These are phyloP conservation scores for Huntiella omanensis DNA, from an alignment of 2,329 filamentous ascomycete species.

Conservation along the genomic window DNA sequence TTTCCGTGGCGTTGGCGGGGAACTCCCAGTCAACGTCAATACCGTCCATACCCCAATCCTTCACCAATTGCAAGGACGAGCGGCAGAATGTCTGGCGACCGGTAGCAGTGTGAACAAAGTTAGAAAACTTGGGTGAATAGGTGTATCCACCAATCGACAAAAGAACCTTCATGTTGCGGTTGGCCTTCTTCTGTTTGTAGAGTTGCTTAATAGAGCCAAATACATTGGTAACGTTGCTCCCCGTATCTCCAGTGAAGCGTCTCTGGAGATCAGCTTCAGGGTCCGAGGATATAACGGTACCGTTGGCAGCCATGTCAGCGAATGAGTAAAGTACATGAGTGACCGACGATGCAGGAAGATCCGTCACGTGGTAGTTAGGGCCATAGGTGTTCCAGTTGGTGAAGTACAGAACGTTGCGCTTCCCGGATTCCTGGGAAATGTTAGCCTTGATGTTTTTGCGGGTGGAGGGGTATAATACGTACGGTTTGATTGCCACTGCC, in stretches of 20 bases:
- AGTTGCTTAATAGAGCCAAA: slow-evolving; percentile 67
- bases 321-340: slow-evolving; percentile 50
- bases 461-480: too few species aligned
- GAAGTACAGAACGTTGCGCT: slow-evolving; percentile 30
- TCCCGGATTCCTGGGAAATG: too few species aligned
- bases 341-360: slow-evolving; percentile 47
- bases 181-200: slow-evolving; percentile 53
- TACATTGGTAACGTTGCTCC: slow-evolving; percentile 41
- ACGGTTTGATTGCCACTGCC: too few species aligned
- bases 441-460: too few species aligned
- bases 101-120: slow-evolving; percentile 38
- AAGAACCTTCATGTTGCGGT: slow-evolving; percentile 61
- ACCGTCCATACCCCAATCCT: slow-evolving; percentile 44
- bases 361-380: slow-evolving; percentile 49
- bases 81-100: slow-evolving; percentile 48
- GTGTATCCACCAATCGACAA: slow-evolving; percentile 70
- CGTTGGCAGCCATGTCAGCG: slow-evolving; percentile 12
- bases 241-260: slow-evolving; percentile 45
- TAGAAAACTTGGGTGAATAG: slow-evolving; percentile 50
- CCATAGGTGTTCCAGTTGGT: slow-evolving; percentile 48
- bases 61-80: slow-evolving; percentile 48
- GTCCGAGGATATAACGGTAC: slow-evolving; percentile 32
- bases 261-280: slow-evolving; percentile 45
- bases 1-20: slow-evolving; percentile 22
- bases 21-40: slow-evolving; percentile 41